phyloP scores from a whole-genome alignment of 1,284 basidiomycete genomes.

The Apiotrichum siamense region DNA sequence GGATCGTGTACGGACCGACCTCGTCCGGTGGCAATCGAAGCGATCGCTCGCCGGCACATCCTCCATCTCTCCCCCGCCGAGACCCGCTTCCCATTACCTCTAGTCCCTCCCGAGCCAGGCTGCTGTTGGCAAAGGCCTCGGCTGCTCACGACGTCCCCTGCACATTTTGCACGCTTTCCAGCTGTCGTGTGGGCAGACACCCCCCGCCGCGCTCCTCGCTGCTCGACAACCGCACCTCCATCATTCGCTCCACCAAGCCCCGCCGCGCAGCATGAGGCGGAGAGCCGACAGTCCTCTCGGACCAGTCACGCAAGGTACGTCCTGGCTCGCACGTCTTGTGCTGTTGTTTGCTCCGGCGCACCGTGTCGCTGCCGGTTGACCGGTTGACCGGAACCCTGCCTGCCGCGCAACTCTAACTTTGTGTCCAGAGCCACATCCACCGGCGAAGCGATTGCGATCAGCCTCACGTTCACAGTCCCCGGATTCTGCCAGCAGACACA shows the following conservation, averaged over 20 bases:
- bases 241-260: neutral
- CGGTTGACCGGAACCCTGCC: neutral
- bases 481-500: neutral
- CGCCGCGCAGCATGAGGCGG: slow-evolving; percentile 5
- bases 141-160: neutral
- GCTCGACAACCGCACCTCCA: neutral
- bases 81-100: too few relatives aligned
- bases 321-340: neutral
- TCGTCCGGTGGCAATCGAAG: too few relatives aligned
- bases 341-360: neutral
- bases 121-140: neutral
- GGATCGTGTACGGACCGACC: too few relatives aligned
- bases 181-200: too few relatives aligned
- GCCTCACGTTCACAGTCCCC: slow-evolving; percentile 3
- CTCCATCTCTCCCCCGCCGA: too few relatives aligned
- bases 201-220: neutral
- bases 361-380: too few relatives aligned
- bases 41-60: too few relatives aligned
- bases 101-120: too few relatives aligned
- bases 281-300: slow-evolving; percentile 14
- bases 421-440: slow-evolving; percentile 8
- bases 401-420: slow-evolving; percentile 2
- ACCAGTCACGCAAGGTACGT: slow-evolving; percentile 13
- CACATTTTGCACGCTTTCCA: too few relatives aligned
- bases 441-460: slow-evolving; percentile 10